These are phyloP conservation scores for Chenopodium suecicum DNA, from an alignment of 148 eudicot species.

Conservation along the genomic window DNA sequence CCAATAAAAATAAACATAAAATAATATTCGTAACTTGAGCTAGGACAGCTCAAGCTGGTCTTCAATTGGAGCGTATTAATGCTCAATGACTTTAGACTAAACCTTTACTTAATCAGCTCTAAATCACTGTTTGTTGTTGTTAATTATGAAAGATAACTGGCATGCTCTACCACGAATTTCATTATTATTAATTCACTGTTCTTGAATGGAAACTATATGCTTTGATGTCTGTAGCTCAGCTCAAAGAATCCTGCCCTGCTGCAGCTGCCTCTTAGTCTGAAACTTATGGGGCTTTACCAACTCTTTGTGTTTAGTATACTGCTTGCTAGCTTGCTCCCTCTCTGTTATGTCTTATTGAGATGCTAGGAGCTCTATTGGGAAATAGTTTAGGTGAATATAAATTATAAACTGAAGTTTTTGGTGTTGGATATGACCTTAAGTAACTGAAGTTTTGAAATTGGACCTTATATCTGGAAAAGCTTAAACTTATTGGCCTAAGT, in stretches of 20 bases:
- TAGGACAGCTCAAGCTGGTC: neutral
- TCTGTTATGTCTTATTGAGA: neutral
- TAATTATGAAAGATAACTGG: neutral
- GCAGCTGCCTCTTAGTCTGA: neutral
- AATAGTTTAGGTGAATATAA: neutral
- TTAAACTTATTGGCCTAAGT: neutral
- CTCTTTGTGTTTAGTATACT: neutral
- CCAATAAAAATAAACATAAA: no score
- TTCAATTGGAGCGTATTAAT: neutral
- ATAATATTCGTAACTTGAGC: neutral
- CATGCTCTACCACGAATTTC: neutral
- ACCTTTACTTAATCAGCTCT: neutral
- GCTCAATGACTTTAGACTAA: neutral
- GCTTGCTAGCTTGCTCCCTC: neutral
- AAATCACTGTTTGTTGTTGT: neutral
- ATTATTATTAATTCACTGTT: neutral
- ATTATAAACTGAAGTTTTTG: neutral
- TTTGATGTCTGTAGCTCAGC: neutral
- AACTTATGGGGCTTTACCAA: neutral
- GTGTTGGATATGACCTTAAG: neutral
- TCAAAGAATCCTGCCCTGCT: neutral
- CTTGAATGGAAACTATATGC: neutral
- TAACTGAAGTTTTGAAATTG: neutral
- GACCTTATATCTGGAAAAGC: neutral
- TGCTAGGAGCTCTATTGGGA: neutral